Percentiles rank a stretch among this genome's conserved stretches.
Evolutionary conservation across 495 filamentous ascomycete genomes (phyloP).

Genomic region (Tuber calosporum): DNA sequence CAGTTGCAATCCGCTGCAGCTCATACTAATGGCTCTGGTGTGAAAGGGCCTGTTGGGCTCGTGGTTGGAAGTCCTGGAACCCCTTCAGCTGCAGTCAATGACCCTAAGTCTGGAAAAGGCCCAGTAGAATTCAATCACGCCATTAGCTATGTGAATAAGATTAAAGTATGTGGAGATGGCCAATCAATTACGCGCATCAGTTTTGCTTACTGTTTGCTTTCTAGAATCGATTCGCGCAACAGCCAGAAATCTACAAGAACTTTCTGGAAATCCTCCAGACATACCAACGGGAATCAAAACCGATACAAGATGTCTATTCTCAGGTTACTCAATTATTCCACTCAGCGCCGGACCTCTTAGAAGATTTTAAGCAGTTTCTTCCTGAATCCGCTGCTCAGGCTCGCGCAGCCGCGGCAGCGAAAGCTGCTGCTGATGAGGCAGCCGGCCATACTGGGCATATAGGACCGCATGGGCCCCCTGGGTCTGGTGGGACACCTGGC

Average conservation of each 20-base stretch:
- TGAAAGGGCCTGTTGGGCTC: constrained; percentile 45
- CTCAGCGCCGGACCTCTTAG: constrained; percentile 87
- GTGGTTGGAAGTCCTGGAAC: constrained; percentile 44
- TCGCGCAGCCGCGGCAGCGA: constrained; percentile 62
- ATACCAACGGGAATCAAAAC: constrained; percentile 95
- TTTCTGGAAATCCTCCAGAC: constrained; percentile 98
- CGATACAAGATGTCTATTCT: constrained; percentile 95
- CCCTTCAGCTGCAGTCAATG: constrained; percentile 47
- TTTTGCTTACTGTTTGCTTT: constrained; percentile 6
- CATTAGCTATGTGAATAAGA: constrained; percentile 99
- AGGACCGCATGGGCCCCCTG: constrained; percentile 50
- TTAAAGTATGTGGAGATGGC: constrained; percentile 62
- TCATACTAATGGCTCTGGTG: constrained; percentile 47
- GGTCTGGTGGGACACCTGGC: constrained; percentile 49
- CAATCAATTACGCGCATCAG: constrained; percentile 4
- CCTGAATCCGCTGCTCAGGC: constrained; percentile 92
- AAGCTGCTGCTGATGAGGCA: constrained; percentile 60
- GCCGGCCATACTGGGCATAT: constrained; percentile 45
- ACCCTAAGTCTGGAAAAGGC: constrained; percentile 46
- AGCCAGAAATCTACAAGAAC: constrained; percentile 98
- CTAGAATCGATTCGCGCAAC: constrained; percentile 87
- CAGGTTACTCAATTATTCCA: constrained; percentile 94
- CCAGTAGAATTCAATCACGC: constrained; percentile 99
- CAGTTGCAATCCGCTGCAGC: constrained; percentile 71
- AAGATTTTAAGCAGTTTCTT: constrained; percentile 98